phyloP scores from a whole-genome alignment of 2,329 filamentous ascomycete genomes.

The Talaromyces sp. region DNA sequence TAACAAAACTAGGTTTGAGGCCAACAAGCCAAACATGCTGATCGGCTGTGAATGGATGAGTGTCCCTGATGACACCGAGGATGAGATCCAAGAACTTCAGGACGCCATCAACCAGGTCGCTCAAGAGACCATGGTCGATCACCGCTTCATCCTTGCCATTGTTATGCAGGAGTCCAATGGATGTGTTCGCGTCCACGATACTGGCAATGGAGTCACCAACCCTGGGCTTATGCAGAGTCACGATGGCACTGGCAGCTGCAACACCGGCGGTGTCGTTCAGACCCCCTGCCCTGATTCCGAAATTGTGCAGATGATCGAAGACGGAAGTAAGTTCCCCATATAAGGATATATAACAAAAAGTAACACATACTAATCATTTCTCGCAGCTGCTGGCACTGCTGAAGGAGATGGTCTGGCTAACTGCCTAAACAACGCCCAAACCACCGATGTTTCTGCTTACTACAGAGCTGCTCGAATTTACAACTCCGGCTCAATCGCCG shows the following conservation, averaged over 20 bases:
- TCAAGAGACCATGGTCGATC: conserved; percentile 20
- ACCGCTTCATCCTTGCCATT: conserved; percentile 27
- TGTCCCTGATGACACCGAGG: conserved; percentile 12
- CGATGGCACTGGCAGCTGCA: conserved; percentile 33
- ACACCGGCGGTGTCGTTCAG: conserved; percentile 18
- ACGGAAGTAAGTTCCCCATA: conserved; percentile 21
- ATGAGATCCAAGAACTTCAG: conserved; percentile 20
- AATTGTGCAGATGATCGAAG: conserved; percentile 34
- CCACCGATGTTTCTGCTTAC: conserved; percentile 13
- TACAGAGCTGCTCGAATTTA: conserved; percentile 27
- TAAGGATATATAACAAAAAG: conserved; percentile 5
- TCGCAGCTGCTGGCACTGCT: conserved; percentile 24
- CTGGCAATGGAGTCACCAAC: conserved; percentile 12
- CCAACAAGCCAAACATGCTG: conserved; percentile 7
- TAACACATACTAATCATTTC: background rate
- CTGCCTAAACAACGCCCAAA: conserved; percentile 23
- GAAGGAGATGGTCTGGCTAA: conserved; percentile 31
- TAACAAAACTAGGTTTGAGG: conserved; percentile 9
- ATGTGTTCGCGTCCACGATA: conserved; percentile 20
- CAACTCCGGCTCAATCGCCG: conserved; percentile 27
- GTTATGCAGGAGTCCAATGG: conserved; percentile 27
- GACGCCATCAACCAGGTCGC: conserved; percentile 28
- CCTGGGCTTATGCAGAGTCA: conserved; percentile 34
- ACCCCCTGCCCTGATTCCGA: conserved; percentile 19
- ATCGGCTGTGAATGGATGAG: conserved; percentile 3